phyloP scores from a whole-genome alignment of 179 eudicot species.

The Drosera spatulata region DNA sequence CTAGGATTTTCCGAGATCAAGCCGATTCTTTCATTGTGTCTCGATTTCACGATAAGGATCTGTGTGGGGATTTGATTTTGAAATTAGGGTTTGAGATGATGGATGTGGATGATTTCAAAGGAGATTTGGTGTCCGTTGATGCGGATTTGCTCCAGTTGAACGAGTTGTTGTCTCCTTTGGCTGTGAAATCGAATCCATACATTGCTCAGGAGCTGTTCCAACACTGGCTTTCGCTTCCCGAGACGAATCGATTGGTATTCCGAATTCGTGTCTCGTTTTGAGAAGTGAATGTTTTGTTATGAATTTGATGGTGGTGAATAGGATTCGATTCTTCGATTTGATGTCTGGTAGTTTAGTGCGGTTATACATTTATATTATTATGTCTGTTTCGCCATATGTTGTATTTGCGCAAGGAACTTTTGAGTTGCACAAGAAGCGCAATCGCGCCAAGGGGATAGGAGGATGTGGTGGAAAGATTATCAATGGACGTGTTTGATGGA shows the following conservation, averaged over 20 bases:
- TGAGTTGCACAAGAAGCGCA: too few species aligned
- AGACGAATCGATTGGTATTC: constrained; percentile 48
- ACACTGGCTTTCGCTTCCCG: constrained; percentile 85
- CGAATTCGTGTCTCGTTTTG: not conserved
- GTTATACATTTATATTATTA: too few species aligned
- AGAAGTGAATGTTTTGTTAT: not conserved
- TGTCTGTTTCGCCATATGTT: too few species aligned
- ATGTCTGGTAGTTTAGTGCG: too few species aligned
- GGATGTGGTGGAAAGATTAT: too few species aligned
- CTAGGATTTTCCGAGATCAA: too few species aligned
- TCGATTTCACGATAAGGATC: too few species aligned
- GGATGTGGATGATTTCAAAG: constrained; percentile 34
- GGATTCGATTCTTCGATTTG: not conserved
- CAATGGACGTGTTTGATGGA: too few species aligned
- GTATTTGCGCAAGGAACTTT: too few species aligned
- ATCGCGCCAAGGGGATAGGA: too few species aligned
- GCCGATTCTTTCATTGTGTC: too few species aligned
- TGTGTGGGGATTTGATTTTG: not conserved
- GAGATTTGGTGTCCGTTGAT: constrained; percentile 55
- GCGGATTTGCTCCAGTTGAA: constrained; percentile 72
- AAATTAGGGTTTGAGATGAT: constrained; percentile 59
- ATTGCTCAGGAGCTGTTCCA: constrained; percentile 74
- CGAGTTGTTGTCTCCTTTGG: constrained; percentile 64
- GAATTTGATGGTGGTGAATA: too few species aligned
- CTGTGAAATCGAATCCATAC: constrained; percentile 57